Evolutionary conservation across 2,329 filamentous ascomycete genomes (phyloP), one percentile per base, ranked within the genome.

Genomic region (Parastagonospora nodorum): DNA sequence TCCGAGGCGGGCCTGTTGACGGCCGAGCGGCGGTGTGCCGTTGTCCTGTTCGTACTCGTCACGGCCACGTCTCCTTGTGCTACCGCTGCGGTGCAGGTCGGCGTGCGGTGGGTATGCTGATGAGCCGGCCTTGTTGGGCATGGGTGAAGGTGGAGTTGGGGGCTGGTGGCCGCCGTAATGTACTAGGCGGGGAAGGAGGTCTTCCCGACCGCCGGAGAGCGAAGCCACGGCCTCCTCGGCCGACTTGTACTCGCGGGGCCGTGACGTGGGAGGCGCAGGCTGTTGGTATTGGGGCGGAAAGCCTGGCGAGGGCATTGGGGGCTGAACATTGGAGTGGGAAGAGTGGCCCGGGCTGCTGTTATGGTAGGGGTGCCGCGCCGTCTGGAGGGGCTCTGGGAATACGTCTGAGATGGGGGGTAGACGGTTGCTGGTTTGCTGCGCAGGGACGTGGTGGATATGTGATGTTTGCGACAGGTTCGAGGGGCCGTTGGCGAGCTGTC

Each of bases 141-240:
- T 81, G 11, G 88, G 90, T 38, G 91, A 95, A 4, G 92, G 92
- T 31, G 93, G 92, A 2, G 92, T 96, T 3, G 92, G 92, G 35
- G 93, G 92, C 72, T 96, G 93, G 69, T 95, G 91, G 40, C 92
- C 91, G 33, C 89, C 91, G 72, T 99, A 99, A 75, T 97, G 94
- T 11, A 99, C 90, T 50, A 97, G 85, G 74, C 93, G 94, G 16
- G 94, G 94, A 43, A 97, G 80, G 11, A 97, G 81, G 51, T 99
- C 94, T 50, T 96, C 88, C 50, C 94, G 86, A n/a, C 94, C 94
- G 43, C 91, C 92, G 5, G 92, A 88, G 55, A 99, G 77, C 58
- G 94, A 90, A 50, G 90, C 89, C 53, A 97, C 92, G 2, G 91
- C 94, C 71, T 99, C 94, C 73, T 99, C 94, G 10, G 94, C 94